phyloP scores from a whole-genome alignment of 169 alveolate genomes.

The Perkinsus olseni region DNA sequence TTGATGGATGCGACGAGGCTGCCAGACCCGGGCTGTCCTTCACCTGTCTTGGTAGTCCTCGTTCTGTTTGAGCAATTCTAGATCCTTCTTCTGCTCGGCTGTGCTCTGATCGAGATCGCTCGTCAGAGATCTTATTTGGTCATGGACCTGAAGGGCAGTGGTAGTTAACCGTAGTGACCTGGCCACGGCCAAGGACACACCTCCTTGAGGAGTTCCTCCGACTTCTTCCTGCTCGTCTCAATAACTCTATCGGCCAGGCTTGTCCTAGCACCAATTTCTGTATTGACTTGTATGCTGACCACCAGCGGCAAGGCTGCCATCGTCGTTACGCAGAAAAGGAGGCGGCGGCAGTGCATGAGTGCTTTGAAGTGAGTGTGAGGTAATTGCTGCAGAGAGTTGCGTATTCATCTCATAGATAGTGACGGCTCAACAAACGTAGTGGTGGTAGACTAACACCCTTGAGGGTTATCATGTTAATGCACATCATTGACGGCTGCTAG shows the following conservation, averaged over 20 bases:
- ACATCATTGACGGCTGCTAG: not conserved
- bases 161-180: not conserved
- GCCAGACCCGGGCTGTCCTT: not conserved
- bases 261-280: not conserved
- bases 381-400: too few relatives aligned
- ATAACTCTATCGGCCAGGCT: not conserved
- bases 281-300: not conserved
- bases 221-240: not conserved
- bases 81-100: not conserved
- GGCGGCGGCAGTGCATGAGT: too few relatives aligned
- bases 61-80: not conserved
- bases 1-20: not conserved
- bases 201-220: not conserved
- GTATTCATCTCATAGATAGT: not conserved
- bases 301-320: not conserved
- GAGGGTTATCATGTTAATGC: not conserved
- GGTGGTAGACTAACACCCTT: not conserved
- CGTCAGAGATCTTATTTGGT: not conserved
- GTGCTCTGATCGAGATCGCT: not conserved
- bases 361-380: too few relatives aligned
- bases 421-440: not conserved
- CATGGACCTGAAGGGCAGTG: not conserved
- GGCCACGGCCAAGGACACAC: not conserved
- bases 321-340: too few relatives aligned
- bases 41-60: not conserved